Conservation (phyloP, 768 basidiomycete species). For the Strobilomyces confusus region DNA sequence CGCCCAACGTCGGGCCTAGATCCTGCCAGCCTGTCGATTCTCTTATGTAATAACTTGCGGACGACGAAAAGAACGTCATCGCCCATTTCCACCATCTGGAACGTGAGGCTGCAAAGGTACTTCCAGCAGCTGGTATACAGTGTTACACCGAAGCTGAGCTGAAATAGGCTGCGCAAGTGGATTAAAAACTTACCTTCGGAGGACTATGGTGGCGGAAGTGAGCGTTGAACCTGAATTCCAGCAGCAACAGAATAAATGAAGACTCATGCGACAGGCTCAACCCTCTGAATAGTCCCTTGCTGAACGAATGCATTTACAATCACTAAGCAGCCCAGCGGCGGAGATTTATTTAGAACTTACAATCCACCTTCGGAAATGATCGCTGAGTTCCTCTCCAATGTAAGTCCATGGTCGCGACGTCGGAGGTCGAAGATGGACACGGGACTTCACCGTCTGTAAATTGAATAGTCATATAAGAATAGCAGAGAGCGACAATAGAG, state of each 20-base stretch:
- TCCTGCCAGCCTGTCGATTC: conserved; percentile 16
- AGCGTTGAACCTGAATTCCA: neutral
- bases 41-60: conserved; percentile 2
- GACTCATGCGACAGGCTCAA: conserved; percentile 71
- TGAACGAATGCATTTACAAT: neutral
- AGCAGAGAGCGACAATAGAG: neutral
- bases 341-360: conserved; percentile 58
- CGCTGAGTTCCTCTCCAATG: conserved; percentile 64
- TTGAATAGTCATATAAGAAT: no score
- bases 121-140: conserved; percentile 84
- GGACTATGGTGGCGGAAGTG: conserved; percentile 35
- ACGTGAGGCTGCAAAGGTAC: conserved; percentile 65
- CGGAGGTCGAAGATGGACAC: conserved; percentile 81
- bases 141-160: neutral
- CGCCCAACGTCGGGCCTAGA: neutral
- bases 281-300: conserved; percentile 66
- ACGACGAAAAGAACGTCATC: neutral
- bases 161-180: neutral
- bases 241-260: neutral
- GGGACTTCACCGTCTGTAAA: conserved; percentile 81
- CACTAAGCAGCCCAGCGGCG: no score
- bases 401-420: conserved; percentile 71
- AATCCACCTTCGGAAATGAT: conserved; percentile 70
- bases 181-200: conserved; percentile 48
- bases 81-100: neutral